A percentile compares a stretch with the other conserved stretches of the same genome.
Evolutionary conservation across 1,284 basidiomycete genomes (phyloP).

Genomic region (Cryptococcus jaspeensis): DNA sequence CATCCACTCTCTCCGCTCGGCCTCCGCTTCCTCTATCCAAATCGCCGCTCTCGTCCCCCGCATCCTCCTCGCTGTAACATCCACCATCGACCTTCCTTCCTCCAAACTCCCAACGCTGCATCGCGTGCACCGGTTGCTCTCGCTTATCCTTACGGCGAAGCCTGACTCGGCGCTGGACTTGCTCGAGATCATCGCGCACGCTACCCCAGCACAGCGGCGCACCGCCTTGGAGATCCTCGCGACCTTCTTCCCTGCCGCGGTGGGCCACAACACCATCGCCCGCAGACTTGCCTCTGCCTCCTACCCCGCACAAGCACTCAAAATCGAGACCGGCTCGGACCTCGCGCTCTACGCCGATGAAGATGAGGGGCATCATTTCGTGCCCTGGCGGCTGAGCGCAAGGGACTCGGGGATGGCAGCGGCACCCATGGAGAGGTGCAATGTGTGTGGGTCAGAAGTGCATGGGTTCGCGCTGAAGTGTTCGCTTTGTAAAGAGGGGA

Average conservation of each 20-base stretch:
- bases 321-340: conserved; percentile 42
- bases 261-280: conserved; percentile 61
- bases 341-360: conserved; percentile 32
- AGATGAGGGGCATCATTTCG: conserved; percentile 29
- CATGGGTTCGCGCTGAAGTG: conserved; percentile 37
- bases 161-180: conserved; percentile 67
- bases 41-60: conserved; percentile 32
- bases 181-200: conserved; percentile 67
- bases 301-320: conserved; percentile 27
- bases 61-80: conserved; percentile 30
- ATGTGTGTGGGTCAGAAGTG: conserved; percentile 22
- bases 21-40: conserved; percentile 14
- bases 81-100: conserved; percentile 27
- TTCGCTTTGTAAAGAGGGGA: conserved; percentile 30
- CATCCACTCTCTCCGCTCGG: conserved; percentile 16
- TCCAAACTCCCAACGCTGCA: conserved; percentile 51
- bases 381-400: conserved; percentile 37
- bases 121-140: conserved; percentile 60
- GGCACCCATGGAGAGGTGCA: conserved; percentile 9
- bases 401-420: conserved; percentile 6
- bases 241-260: conserved; percentile 64
- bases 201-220: conserved; percentile 59
- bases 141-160: conserved; percentile 62
- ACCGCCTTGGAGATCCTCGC: conserved; percentile 60
- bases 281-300: conserved; percentile 32